phyloP scores from a whole-genome alignment of 2,329 filamentous ascomycete species.

The Hypoxylon rubiginosum region DNA sequence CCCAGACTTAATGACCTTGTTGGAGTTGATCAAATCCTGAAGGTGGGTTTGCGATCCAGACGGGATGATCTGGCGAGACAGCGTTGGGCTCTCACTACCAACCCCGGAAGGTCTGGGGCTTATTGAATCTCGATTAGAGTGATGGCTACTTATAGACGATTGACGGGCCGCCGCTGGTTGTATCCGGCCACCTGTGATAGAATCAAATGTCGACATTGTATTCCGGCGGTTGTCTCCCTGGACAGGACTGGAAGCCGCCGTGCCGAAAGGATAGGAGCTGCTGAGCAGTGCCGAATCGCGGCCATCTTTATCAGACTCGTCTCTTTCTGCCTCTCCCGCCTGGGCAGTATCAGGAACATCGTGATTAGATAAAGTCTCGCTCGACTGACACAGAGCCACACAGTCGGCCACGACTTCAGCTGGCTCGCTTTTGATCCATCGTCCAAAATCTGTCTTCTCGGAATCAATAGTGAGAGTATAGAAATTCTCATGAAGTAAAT shows the following conservation, averaged over 20 bases:
- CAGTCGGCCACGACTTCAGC: slow-evolving; percentile 85
- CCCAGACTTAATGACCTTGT: slow-evolving; percentile 69
- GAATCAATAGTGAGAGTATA: slow-evolving; percentile 83
- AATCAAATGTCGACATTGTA: slow-evolving; percentile 65
- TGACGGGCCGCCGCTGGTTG: slow-evolving; percentile 57
- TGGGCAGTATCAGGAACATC: slow-evolving; percentile 41
- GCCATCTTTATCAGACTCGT: slow-evolving; percentile 52
- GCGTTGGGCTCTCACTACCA: slow-evolving; percentile 72
- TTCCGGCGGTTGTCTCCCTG: slow-evolving; percentile 65
- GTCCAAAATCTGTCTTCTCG: slow-evolving; percentile 80
- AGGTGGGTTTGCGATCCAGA: slow-evolving; percentile 68
- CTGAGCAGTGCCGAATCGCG: slow-evolving; percentile 59
- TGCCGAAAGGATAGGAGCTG: slow-evolving; percentile 49
- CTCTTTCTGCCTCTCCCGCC: slow-evolving; percentile 43
- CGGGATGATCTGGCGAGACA: slow-evolving; percentile 64
- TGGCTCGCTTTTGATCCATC: slow-evolving; percentile 84
- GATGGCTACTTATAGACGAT: slow-evolving; percentile 65
- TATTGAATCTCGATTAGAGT: slow-evolving; percentile 63
- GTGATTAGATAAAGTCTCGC: slow-evolving; percentile 43
- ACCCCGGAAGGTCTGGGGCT: slow-evolving; percentile 57
- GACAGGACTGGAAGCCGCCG: slow-evolving; percentile 42
- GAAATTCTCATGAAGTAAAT: slow-evolving; percentile 87
- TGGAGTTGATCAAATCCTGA: slow-evolving; percentile 72
- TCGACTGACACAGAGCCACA: slow-evolving; percentile 71
- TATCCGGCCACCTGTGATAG: slow-evolving; percentile 56